Evolutionary conservation across 345 rosid species (phyloP), one percentile per base, ranked within the genome.

Genomic region (Pistacia atlantica): DNA sequence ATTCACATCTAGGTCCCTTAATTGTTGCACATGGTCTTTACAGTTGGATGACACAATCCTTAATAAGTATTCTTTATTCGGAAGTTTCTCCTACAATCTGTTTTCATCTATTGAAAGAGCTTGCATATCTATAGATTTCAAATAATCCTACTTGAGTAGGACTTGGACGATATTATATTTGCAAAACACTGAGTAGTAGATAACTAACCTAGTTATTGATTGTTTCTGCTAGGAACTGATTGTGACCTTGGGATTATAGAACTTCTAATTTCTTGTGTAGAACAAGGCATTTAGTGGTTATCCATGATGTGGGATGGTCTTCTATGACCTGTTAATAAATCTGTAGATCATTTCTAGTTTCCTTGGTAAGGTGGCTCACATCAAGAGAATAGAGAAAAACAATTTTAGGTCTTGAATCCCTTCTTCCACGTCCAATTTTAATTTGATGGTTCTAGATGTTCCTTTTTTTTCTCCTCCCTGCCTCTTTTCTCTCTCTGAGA

Each of bases 371-470:
- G 56, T 67, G 14, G 46, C n/a, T 54, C 37, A 16, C 48, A 17
- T 56, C 22, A 18, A 56, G 33, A 28, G 63, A 31, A 5, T 71
- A 42, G 35, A 71, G 35, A 57, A 71, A 20, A 57, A n/a, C 74
- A 56, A 56, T 20, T 11, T n/a, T 49, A 25, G 42, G 13, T 69
- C 20, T 52, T 28, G 25, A 9, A 14, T 20, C 45, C 37, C 25
- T 48, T 69, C 33, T 54, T 69, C 16, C 1, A 33, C 52, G 62
- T 31, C 63, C 54, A 56, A 10, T 42, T n/a, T 20, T 71, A 2
- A 71, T 71, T 10, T 38, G 65, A 71, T 38, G 75, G 33, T 71
- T 57, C 54, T 71, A 33, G 64, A n/a, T 35, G 64, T 22, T 55
- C 4, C 28, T 25, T 49, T 25, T 7, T 57, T 59, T 33, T 22